A percentile compares a stretch with the other conserved stretches of the same genome.
These are phyloP conservation scores for Raphanus sativus DNA, from an alignment of 345 rosid species.

Conservation along the genomic window DNA sequence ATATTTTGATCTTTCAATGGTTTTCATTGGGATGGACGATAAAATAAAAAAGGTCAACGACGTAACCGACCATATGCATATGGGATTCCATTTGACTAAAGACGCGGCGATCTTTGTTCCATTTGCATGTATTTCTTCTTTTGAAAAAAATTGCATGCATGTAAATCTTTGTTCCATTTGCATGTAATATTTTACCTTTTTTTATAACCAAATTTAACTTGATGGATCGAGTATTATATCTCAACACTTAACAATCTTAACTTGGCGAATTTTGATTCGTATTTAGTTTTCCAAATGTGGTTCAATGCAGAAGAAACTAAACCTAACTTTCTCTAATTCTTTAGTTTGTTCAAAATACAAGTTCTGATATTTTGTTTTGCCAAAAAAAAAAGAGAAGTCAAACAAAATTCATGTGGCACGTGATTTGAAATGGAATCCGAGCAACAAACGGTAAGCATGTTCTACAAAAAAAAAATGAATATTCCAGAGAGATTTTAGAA, in stretches of 20 bases:
- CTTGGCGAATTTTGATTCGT: neutral
- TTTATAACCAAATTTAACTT: neutral
- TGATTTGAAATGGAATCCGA: slow-evolving; percentile 14
- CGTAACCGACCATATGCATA: slow-evolving; percentile 31
- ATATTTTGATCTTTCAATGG: neutral
- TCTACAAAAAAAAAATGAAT: neutral
- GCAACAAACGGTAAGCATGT: slow-evolving; percentile 9
- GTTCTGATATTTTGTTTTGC: neutral
- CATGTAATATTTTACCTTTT: neutral
- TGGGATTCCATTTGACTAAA: slow-evolving; percentile 28
- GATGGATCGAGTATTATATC: neutral
- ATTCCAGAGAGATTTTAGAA: neutral
- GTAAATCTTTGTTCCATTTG: neutral
- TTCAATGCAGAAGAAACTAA: neutral
- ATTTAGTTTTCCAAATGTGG: neutral
- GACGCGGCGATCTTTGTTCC: slow-evolving; percentile 33
- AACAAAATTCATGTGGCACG: slow-evolving; percentile 32
- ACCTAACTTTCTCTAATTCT: neutral
- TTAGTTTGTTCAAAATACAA: neutral
- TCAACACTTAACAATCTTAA: neutral
- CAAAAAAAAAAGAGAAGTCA: neutral
- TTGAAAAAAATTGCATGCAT: neutral
- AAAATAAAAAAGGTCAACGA: slow-evolving; percentile 25
- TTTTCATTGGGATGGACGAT: slow-evolving; percentile 31
- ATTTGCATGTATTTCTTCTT: slow-evolving; percentile 21